These are phyloP conservation scores for Penicillium griseofulvum DNA, from an alignment of 2,329 filamentous ascomycete species.

Conservation along the genomic window DNA sequence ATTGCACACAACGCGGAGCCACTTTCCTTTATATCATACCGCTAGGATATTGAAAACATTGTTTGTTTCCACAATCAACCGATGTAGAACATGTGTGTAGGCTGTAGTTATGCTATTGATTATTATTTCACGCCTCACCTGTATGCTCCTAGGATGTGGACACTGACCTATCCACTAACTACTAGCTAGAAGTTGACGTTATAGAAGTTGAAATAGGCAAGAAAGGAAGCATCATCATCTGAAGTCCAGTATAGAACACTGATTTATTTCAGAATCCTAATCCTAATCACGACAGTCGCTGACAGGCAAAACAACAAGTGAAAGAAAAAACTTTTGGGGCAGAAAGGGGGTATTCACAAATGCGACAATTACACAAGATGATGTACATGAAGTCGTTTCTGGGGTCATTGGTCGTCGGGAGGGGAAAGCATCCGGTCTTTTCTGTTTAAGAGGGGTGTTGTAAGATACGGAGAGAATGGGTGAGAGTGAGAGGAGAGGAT, in stretches of 20 bases:
- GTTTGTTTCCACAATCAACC: not conserved
- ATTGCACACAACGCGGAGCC: not conserved
- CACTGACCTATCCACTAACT: not conserved
- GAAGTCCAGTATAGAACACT: not conserved
- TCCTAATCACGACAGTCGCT: conserved; percentile 7
- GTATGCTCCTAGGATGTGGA: not conserved
- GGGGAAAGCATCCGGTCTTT: conserved; percentile 8
- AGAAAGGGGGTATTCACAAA: conserved; percentile 31
- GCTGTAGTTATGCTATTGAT: not conserved
- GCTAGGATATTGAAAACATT: not conserved
- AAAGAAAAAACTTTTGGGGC: conserved; percentile 23
- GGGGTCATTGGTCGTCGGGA: conserved; percentile 14
- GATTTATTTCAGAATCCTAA: not conserved
- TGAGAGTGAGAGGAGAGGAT: not conserved
- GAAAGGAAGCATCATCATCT: not conserved
- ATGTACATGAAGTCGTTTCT: conserved; percentile 28
- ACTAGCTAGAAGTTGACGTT: not conserved
- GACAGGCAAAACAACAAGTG: conserved; percentile 2
- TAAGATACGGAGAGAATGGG: not conserved
- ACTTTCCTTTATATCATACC: not conserved
- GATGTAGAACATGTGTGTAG: not conserved
- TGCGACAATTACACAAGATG: conserved; percentile 22
- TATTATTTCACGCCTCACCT: not conserved
- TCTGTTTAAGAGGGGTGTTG: not conserved
- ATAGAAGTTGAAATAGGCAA: not conserved